Conservation (phyloP, 805 yeast species). For the Ogataea siamensis region DNA sequence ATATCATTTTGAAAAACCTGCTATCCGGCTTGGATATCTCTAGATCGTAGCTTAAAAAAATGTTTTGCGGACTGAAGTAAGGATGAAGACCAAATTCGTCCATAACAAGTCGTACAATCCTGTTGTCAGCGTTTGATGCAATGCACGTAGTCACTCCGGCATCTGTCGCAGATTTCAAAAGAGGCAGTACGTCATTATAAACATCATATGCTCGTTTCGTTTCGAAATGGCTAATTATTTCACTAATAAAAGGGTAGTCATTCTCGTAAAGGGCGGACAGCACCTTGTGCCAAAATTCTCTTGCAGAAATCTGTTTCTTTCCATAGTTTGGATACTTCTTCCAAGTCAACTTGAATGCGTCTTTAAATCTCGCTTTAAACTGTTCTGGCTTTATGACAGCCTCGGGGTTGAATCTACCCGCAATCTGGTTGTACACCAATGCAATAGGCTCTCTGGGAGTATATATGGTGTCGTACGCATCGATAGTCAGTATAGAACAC, state of each 20-base stretch:
- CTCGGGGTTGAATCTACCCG: constrained; percentile 42
- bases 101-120: constrained; percentile 45
- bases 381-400: constrained; percentile 23
- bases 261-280: constrained; percentile 21
- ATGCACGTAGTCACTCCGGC: constrained; percentile 40
- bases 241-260: constrained; percentile 37
- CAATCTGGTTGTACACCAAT: constrained; percentile 51
- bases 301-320: constrained; percentile 36
- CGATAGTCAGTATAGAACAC: constrained; percentile 52
- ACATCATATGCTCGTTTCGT: constrained; percentile 51
- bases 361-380: constrained; percentile 30
- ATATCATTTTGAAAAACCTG: constrained; percentile 43
- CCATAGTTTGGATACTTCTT: constrained; percentile 62
- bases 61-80: constrained; percentile 38
- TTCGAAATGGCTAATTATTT: constrained; percentile 48
- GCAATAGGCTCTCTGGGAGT: constrained; percentile 53
- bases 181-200: constrained; percentile 53
- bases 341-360: constrained; percentile 37
- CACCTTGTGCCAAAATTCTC: constrained; percentile 55
- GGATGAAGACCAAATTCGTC: constrained; percentile 42
- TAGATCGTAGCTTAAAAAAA: constrained; percentile 57
- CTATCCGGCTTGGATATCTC: constrained; percentile 53
- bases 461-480: constrained; percentile 67
- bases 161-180: constrained; percentile 34
- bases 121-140: constrained; percentile 62